Conservation (phyloP, 768 basidiomycete species). For the Tulasnella sp. region DNA sequence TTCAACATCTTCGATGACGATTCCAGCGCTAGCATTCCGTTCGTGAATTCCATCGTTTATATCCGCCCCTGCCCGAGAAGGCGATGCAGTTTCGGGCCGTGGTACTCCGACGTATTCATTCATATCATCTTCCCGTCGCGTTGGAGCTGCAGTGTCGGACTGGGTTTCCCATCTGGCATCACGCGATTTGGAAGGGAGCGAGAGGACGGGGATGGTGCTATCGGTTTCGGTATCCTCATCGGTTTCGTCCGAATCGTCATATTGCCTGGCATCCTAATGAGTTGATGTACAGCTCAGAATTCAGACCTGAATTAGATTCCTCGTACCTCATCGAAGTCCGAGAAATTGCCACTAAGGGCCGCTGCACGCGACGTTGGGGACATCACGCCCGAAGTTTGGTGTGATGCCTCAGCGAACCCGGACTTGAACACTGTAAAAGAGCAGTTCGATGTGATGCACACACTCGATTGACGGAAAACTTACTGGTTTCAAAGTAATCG, state of each 20-base stretch:
- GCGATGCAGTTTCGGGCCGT: not conserved
- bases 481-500: slow-evolving; percentile 70
- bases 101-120: not conserved
- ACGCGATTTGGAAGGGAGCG: not conserved
- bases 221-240: slow-evolving; percentile 21
- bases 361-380: too few relatives aligned
- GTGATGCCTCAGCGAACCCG: slow-evolving; percentile 58
- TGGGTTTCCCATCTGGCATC: slow-evolving; percentile 2
- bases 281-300: too few relatives aligned
- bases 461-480: slow-evolving; percentile 12
- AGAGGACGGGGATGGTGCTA: not conserved
- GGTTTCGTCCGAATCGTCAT: slow-evolving; percentile 19
- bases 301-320: too few relatives aligned
- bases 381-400: slow-evolving; percentile 19
- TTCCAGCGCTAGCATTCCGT: not conserved
- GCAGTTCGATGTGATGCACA: not conserved
- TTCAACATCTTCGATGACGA: not conserved
- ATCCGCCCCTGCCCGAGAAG: not conserved
- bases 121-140: not conserved
- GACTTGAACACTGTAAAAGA: slow-evolving; percentile 51
- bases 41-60: not conserved
- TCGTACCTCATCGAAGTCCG: too few relatives aligned
- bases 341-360: too few relatives aligned
- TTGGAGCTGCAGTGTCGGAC: slow-evolving; percentile 7
- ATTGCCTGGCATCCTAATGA: not conserved